A percentile compares a stretch with the other conserved stretches of the same genome.
phyloP scores from a whole-genome alignment of 23 red algal genomes.

The Gracilaria vermiculophylla region DNA sequence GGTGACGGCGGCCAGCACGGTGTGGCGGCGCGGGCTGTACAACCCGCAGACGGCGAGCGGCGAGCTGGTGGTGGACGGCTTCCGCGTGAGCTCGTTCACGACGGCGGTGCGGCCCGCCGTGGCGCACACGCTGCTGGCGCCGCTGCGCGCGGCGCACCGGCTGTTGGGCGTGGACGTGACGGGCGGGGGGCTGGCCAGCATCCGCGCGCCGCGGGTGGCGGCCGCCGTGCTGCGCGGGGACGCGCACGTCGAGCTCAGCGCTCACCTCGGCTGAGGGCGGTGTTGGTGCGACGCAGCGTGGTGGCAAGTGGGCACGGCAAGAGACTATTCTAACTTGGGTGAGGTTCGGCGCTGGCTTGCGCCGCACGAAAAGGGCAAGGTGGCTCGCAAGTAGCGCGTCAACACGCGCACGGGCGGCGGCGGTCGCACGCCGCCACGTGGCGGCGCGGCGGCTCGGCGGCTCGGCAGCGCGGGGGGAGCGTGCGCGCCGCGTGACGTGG shows the following conservation, averaged over 20 bases:
- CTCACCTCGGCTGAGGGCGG: neutral
- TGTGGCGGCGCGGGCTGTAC: conserved; percentile 19
- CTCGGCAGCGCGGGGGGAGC: too few species aligned
- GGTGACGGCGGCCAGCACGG: neutral
- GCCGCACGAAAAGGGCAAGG: too few species aligned
- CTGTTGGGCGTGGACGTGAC: neutral
- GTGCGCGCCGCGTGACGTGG: too few species aligned
- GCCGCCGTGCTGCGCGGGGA: neutral
- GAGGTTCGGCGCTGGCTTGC: too few species aligned
- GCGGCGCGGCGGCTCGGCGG: too few species aligned
- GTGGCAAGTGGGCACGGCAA: too few species aligned
- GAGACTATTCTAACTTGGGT: too few species aligned
- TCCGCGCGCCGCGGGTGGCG: neutral
- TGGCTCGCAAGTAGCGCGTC: too few species aligned
- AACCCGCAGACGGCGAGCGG: conserved; percentile 45
- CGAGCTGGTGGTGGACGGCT: conserved; percentile 46
- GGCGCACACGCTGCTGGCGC: conserved; percentile 18
- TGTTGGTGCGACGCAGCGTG: too few species aligned
- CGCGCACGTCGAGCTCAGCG: too few species aligned
- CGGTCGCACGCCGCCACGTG: too few species aligned
- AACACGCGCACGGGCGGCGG: too few species aligned
- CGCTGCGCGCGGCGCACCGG: conserved; percentile 9
- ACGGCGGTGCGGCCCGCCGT: neutral
- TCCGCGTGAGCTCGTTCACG: conserved; percentile 26
- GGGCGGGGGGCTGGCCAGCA: neutral